These are phyloP conservation scores for Suillus discolor DNA, from an alignment of 768 basidiomycete species.

Conservation along the genomic window DNA sequence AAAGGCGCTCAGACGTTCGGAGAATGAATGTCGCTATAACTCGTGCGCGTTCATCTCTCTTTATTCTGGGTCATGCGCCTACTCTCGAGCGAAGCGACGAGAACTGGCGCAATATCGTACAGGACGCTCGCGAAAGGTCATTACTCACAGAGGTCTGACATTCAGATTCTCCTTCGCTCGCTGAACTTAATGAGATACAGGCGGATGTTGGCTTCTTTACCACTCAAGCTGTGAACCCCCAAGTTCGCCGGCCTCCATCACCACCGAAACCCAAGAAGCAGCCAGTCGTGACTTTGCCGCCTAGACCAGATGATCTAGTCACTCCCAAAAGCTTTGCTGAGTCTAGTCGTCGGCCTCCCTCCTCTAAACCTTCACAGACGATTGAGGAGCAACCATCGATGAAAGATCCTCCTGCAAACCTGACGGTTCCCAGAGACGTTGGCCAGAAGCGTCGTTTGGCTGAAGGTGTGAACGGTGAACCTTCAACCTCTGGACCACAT, in stretches of 20 bases:
- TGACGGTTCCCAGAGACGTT: background rate
- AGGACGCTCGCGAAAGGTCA: conserved; percentile 69
- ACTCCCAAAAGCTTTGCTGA: conserved; percentile 41
- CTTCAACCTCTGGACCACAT: conserved; percentile 17
- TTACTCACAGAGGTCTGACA: conserved; percentile 62
- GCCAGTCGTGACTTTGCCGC: conserved; percentile 11
- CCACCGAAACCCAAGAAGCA: conserved; percentile 23
- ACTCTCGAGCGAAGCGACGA: conserved; percentile 87
- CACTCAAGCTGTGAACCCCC: conserved; percentile 20
- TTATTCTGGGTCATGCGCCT: conserved; percentile 87
- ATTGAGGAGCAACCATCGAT: background rate
- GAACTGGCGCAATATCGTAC: conserved; percentile 77
- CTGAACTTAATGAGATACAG: conserved; percentile 20
- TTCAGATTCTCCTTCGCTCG: background rate
- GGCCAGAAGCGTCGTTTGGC: conserved; percentile 24
- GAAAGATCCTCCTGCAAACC: conserved; percentile 14
- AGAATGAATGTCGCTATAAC: conserved; percentile 99
- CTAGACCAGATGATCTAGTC: conserved; percentile 36
- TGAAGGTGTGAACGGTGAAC: conserved; percentile 14
- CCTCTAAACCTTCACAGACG: conserved; percentile 9
- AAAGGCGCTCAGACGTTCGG: conserved; percentile 55
- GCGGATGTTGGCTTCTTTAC: conserved; percentile 43
- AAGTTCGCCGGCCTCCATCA: conserved; percentile 22
- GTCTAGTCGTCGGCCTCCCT: conserved; percentile 22
- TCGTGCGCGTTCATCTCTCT: conserved; percentile 92